Evolutionary conservation across 1,139 yeast genomes (phyloP), one percentile per base, ranked within the genome.

Genomic region (Geotrichum reessii): DNA sequence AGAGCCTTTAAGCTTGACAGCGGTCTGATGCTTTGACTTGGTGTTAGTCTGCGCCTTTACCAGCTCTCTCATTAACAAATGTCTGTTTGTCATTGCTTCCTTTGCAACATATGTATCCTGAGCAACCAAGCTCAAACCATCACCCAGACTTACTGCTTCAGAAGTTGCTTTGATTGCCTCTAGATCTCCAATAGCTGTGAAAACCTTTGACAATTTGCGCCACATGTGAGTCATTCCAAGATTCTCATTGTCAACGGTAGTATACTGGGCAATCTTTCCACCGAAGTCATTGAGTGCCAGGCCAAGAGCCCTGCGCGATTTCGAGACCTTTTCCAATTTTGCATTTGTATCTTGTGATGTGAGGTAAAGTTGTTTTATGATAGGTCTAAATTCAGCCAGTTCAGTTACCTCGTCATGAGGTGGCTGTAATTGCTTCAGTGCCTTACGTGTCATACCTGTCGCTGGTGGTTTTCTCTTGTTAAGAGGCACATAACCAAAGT

Each of bases 21-120:
- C 96, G 14, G 82, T 80, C 55, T 83, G 81, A 66, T 89, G 96
- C 67, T 84, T 87, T 28, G 82, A 73, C 65, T 81, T 82, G 1
- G 96, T 83, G 61, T 79, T 82, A 5, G 84, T 81, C 68, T 92
- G 96, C 0, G 97, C 95, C 66, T 83, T 87, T 27, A 82, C 69
- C 56, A 90, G 76, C 65, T 95, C 99, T 59, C 97, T 79, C 96
- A 93, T 93, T 52, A 93, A 75, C 59, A 93, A 77, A 72, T 95
- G 97, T 59, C 99, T 80, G 72, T 92, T 92, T 0, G 99, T 95
- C 59, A 93, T 76, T 0, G 97, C 87, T 72, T 93, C 99, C 71
- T 93, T 95, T 57, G 92, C 87, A 62, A 87, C 86, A 71, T 87
- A 93, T 27, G 93, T 85, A 66, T 92, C 97, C 61, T 82, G 81